Conservation (phyloP, 2,329 filamentous ascomycete species). For the Thelonectria olida region DNA sequence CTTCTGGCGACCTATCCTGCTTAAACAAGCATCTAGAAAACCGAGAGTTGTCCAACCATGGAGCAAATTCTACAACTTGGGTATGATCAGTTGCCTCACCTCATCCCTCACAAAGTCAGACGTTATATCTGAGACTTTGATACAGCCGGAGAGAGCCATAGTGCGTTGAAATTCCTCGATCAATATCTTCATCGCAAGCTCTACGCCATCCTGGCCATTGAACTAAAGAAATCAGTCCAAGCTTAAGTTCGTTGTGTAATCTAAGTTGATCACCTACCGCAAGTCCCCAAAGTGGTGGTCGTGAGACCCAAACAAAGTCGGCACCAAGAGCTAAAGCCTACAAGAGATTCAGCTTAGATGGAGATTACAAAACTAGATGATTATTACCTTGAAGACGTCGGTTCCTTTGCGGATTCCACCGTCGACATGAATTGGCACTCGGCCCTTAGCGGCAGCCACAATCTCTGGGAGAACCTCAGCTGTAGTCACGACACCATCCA, state of each 20-base stretch:
- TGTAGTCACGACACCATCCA: constrained; percentile 17
- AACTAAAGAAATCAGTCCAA: not conserved
- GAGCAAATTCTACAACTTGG: not conserved
- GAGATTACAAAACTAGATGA: no score
- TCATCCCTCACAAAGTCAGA: not conserved
- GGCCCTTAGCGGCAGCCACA: constrained; percentile 13
- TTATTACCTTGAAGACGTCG: constrained; percentile 17
- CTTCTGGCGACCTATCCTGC: no score
- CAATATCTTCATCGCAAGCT: constrained; percentile 10
- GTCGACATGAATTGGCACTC: constrained; percentile 16
- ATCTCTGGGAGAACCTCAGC: constrained; percentile 16
- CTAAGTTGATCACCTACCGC: not conserved
- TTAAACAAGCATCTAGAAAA: no score
- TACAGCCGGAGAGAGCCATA: constrained; percentile 11
- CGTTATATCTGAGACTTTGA: constrained; percentile 12
- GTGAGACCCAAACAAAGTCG: constrained; percentile 21
- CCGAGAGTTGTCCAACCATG: no score
- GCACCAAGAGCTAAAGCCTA: constrained; percentile 18
- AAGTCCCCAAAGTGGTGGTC: constrained; percentile 17
- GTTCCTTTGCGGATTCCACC: constrained; percentile 21
- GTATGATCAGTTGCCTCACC: not conserved
- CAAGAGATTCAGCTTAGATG: not conserved
- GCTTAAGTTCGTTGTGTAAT: no score
- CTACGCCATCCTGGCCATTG: constrained; percentile 11
- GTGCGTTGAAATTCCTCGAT: constrained; percentile 20